Evolutionary conservation across 2,329 filamentous ascomycete genomes (phyloP).

Genomic region (Pseudogymnoascus sp.): DNA sequence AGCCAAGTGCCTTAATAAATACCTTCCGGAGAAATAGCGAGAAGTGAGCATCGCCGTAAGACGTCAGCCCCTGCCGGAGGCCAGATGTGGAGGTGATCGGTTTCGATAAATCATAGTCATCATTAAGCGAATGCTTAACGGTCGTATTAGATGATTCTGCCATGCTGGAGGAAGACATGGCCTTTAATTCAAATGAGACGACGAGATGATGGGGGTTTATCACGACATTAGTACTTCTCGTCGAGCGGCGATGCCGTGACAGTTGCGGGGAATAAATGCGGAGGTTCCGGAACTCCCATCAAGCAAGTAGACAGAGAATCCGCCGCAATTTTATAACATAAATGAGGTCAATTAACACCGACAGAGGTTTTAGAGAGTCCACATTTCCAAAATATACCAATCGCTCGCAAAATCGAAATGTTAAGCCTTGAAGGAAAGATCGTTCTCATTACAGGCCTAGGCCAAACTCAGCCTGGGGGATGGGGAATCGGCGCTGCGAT

Average conservation of each 20-base stretch:
- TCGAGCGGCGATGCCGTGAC: background rate
- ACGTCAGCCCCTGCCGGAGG: slow-evolving; percentile 54
- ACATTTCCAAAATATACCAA: background rate
- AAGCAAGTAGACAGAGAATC: background rate
- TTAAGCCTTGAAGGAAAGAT: slow-evolving; percentile 31
- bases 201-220: background rate
- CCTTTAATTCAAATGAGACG: background rate
- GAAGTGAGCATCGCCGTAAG: slow-evolving; percentile 67
- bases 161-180: background rate
- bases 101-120: slow-evolving; percentile 49
- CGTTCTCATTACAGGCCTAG: slow-evolving; percentile 36
- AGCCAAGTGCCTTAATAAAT: slow-evolving; percentile 69
- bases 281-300: background rate
- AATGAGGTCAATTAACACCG: background rate
- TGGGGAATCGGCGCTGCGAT: slow-evolving; percentile 43
- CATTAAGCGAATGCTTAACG: background rate
- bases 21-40: slow-evolving; percentile 66
- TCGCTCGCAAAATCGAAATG: slow-evolving; percentile 20
- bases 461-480: slow-evolving; percentile 32
- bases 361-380: background rate
- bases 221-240: background rate
- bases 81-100: slow-evolving; percentile 44
- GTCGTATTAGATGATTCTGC: background rate
- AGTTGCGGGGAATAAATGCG: background rate
- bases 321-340: background rate